These are phyloP conservation scores for Oehlia diaphana DNA, from an alignment of 192 early-diverging fungal genomes.

Conservation along the genomic window DNA sequence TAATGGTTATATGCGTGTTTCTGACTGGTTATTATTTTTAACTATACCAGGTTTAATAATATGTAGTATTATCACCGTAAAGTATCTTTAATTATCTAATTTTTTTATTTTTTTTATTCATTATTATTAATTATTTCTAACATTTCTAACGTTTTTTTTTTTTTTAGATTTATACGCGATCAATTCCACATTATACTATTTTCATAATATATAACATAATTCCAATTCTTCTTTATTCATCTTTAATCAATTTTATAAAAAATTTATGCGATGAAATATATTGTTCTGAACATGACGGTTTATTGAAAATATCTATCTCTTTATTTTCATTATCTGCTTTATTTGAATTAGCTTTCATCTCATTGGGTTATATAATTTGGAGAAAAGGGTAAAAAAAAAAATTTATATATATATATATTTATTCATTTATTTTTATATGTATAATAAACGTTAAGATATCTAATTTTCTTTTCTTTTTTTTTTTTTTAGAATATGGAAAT, in stretches of 20 bases:
- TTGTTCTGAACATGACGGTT: background rate
- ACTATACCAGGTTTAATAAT: background rate
- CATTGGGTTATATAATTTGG: background rate
- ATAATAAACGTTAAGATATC: no score
- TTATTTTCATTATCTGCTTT: background rate
- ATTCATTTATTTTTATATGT: background rate
- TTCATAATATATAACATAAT: background rate
- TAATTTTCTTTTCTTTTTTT: no score
- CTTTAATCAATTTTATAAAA: background rate
- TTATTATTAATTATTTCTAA: no score
- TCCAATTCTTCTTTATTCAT: background rate
- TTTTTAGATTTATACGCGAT: background rate
- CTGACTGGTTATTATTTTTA: background rate
- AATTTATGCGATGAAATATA: background rate
- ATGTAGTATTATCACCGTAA: background rate
- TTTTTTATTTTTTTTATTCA: no score
- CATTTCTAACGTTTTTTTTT: background rate
- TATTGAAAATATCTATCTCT: background rate
- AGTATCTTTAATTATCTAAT: background rate
- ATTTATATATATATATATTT: background rate
- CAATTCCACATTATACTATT: background rate
- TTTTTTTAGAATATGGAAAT: background rate
- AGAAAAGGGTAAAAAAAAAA: background rate
- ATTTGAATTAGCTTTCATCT: background rate
- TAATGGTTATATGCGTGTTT: background rate